phyloP scores from a whole-genome alignment of 345 rosid species.

The Gossypium herbaceum region DNA sequence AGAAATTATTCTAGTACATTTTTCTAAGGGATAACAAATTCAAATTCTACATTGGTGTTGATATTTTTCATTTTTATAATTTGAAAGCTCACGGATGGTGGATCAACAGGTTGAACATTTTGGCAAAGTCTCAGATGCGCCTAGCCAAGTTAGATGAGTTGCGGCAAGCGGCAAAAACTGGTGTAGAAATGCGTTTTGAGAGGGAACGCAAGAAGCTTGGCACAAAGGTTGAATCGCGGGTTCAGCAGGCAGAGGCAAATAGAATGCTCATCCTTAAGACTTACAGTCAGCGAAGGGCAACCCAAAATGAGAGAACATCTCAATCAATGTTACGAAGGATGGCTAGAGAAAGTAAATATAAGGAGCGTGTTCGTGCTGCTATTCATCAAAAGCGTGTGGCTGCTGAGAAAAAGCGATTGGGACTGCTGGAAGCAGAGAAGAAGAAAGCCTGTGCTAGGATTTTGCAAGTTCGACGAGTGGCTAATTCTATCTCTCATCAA shows the following conservation, averaged over 20 bases:
- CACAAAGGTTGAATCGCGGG: constrained; percentile 69
- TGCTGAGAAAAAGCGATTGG: constrained; percentile 89
- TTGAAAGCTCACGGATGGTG: constrained; percentile 2
- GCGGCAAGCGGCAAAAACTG: constrained; percentile 87
- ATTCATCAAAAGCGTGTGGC: constrained; percentile 85
- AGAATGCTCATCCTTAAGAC: constrained; percentile 85
- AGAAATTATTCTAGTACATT: not conserved
- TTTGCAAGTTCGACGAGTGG: constrained; percentile 64
- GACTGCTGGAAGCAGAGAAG: constrained; percentile 84
- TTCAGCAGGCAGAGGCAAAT: constrained; percentile 87
- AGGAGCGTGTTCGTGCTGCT: constrained; percentile 73
- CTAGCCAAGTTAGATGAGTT: constrained; percentile 79
- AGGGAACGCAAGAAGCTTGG: constrained; percentile 84
- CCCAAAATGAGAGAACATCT: constrained; percentile 70
- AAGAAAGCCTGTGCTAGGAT: constrained; percentile 79
- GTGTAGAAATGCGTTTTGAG: constrained; percentile 67
- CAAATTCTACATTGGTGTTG: not conserved
- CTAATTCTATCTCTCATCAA: constrained; percentile 64
- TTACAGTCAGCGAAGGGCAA: constrained; percentile 66
- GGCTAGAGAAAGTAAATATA: constrained; percentile 84
- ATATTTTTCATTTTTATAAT: not conserved
- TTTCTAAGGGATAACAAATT: not conserved
- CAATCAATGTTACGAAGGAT: constrained; percentile 75
- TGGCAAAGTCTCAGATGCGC: constrained; percentile 79
- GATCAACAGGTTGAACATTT: constrained; percentile 57